Evolutionary conservation across 164 flowering plant genomes (phyloP).

Genomic region (Protea cynaroides): DNA sequence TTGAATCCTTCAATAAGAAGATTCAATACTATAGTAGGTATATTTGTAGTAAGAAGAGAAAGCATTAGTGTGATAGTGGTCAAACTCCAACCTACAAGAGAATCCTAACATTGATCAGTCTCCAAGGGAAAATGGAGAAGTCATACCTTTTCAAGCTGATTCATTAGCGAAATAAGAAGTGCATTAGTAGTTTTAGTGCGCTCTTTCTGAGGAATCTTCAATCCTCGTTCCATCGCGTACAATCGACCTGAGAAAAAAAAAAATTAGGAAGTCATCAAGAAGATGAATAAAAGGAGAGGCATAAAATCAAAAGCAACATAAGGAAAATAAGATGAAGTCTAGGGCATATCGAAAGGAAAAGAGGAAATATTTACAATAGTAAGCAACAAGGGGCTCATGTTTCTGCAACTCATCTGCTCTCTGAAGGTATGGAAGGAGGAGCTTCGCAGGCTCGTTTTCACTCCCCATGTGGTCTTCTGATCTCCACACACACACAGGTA

Average conservation of each 20-base stretch:
- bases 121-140: background rate
- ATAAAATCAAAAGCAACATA: background rate
- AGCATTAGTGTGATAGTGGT: background rate
- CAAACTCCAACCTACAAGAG: background rate
- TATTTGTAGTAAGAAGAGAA: no score
- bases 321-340: background rate
- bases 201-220: constrained; percentile 67
- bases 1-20: no score
- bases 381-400: constrained; percentile 95
- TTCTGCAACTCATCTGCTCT: constrained; percentile 95
- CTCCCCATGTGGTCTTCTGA: constrained; percentile 39
- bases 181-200: constrained; percentile 84
- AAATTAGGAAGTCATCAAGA: background rate
- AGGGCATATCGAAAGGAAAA: background rate
- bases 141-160: constrained; percentile 87
- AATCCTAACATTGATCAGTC: background rate
- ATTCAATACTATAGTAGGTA: no score
- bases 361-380: constrained; percentile 53
- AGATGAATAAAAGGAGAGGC: background rate
- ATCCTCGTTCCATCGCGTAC: constrained; percentile 92
- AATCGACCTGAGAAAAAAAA: constrained; percentile 55
- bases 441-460: constrained; percentile 85
- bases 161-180: constrained; percentile 80
- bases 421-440: constrained; percentile 84
- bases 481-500: no score